phyloP scores from a whole-genome alignment of 345 rosid genomes.

The Ceriops decandra region DNA sequence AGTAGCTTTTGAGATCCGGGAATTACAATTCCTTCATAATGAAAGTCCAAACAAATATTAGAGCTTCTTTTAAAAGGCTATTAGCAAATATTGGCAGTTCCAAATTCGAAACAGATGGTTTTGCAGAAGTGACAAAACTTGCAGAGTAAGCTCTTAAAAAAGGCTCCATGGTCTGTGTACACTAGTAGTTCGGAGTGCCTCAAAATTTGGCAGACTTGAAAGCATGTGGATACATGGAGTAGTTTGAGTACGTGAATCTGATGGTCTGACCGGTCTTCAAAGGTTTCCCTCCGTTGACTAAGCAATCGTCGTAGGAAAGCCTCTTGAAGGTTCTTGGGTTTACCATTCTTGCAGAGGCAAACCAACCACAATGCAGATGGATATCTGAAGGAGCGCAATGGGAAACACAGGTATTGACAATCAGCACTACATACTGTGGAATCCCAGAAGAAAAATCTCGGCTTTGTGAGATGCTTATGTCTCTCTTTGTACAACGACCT shows the following conservation, averaged over 20 bases:
- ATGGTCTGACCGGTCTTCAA: constrained; percentile 39
- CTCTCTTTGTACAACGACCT: constrained; percentile 41
- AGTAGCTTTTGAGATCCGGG: too few species aligned
- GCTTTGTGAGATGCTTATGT: constrained; percentile 55
- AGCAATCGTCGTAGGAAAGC: constrained; percentile 51
- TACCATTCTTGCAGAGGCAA: constrained; percentile 51
- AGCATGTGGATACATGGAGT: constrained; percentile 48
- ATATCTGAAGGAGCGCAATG: constrained; percentile 45
- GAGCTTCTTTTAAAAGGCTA: too few species aligned
- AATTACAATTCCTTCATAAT: too few species aligned
- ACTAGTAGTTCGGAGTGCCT: too few species aligned
- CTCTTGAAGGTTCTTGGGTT: constrained; percentile 50
- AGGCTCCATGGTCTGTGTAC: too few species aligned
- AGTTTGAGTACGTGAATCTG: constrained; percentile 53
- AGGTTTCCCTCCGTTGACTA: constrained; percentile 47
- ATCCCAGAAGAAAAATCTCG: constrained; percentile 43
- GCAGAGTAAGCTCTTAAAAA: too few species aligned
- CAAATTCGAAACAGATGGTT: too few species aligned
- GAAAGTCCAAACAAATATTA: too few species aligned
- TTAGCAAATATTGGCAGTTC: too few species aligned
- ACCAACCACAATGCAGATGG: constrained; percentile 57
- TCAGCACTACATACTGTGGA: constrained; percentile 51
- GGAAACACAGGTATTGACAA: constrained; percentile 44
- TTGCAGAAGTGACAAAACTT: too few species aligned
- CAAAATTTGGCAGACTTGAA: constrained; percentile 51